phyloP scores from a whole-genome alignment of 805 yeast genomes.

The Saccharomycopsis javanensis region DNA sequence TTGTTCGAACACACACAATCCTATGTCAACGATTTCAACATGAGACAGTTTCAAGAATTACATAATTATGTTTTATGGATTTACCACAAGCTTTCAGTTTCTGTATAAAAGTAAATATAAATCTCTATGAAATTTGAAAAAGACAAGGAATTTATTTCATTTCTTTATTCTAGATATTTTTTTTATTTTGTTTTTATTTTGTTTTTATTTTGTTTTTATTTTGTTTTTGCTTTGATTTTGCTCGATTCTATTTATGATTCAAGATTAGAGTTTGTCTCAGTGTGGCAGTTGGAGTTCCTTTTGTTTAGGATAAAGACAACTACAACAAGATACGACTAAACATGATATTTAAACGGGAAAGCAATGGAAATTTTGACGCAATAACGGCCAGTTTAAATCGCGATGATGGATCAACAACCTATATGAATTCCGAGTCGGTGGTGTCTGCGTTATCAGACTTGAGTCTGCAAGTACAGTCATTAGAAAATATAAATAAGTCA shows the following conservation, averaged over 20 bases:
- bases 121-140: not conserved
- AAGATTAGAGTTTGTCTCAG: not conserved
- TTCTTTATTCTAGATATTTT: not conserved
- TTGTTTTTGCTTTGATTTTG: not conserved
- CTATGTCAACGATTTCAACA: not conserved
- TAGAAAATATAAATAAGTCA: not conserved
- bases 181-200: too few relatives aligned
- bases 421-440: conserved; percentile 1
- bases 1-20: not conserved
- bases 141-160: too few relatives aligned
- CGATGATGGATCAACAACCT: not conserved
- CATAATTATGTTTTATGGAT: not conserved
- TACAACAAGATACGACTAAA: not conserved
- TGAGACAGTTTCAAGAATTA: not conserved
- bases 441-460: conserved; percentile 5
- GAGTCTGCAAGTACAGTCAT: not conserved
- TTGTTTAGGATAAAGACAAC: not conserved
- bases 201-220: too few relatives aligned
- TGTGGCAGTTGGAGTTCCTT: not conserved
- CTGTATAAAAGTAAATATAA: not conserved
- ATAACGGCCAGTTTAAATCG: not conserved
- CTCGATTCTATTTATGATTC: not conserved
- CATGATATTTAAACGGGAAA: not conserved
- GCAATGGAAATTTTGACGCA: not conserved
- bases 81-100: not conserved